Percentiles rank a stretch among this genome's conserved stretches.
Evolutionary conservation across 768 basidiomycete species (phyloP).

Genomic region (Gelatoporia subvermispora): DNA sequence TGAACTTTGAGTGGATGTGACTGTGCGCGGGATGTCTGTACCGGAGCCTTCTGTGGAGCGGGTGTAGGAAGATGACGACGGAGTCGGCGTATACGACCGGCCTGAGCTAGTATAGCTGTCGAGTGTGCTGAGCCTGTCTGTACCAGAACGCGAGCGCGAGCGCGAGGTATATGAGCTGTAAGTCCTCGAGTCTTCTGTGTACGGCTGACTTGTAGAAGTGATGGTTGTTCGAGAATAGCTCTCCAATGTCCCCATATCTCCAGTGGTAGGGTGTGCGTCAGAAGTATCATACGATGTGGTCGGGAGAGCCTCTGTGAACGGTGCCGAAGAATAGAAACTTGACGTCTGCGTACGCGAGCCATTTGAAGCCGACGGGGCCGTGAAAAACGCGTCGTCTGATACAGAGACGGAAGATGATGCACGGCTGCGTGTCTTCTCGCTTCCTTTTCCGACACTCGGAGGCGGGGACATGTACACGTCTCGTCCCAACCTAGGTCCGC

Average conservation of each 20-base stretch:
- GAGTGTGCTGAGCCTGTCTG: constrained; percentile 21
- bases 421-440: constrained; percentile 22
- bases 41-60: constrained; percentile 5
- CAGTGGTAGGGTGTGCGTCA: constrained; percentile 39
- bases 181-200: constrained; percentile 32
- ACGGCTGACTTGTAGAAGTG: constrained; percentile 34
- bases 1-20: neutral
- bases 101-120: constrained; percentile 20
- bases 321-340: constrained; percentile 33
- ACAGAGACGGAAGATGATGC: constrained; percentile 20
- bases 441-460: constrained; percentile 31
- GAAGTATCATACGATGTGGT: constrained; percentile 44
- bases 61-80: constrained; percentile 12
- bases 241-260: constrained; percentile 31
- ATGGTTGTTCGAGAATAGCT: constrained; percentile 47
- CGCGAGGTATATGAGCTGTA: constrained; percentile 11
- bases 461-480: constrained; percentile 43
- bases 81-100: constrained; percentile 15
- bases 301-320: constrained; percentile 23
- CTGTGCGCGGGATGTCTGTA: neutral
- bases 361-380: constrained; percentile 32
- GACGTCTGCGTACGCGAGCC: constrained; percentile 28
- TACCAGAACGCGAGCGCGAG: constrained; percentile 4
- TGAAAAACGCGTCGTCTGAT: constrained; percentile 46
- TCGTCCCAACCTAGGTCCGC: constrained; percentile 46